Evolutionary conservation across 1,284 basidiomycete species (phyloP).

Genomic region (Ceratobasidium sp.): DNA sequence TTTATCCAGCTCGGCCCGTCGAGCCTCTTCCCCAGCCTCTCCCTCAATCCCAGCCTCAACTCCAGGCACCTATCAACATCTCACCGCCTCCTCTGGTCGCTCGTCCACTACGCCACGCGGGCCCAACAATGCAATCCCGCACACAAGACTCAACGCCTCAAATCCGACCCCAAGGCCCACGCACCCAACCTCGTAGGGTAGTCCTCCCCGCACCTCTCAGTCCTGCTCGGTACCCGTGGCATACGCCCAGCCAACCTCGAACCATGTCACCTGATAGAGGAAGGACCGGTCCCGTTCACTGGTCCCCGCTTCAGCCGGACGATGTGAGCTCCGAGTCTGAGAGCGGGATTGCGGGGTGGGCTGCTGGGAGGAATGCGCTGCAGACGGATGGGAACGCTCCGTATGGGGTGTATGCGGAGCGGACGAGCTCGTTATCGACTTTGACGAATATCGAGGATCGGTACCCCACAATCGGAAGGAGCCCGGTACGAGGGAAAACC

Average conservation of each 20-base stretch:
- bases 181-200: constrained; percentile 26
- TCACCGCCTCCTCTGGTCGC: constrained; percentile 2
- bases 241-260: neutral
- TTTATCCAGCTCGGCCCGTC: too few relatives aligned
- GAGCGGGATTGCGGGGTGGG: constrained; percentile 23
- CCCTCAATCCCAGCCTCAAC: too few relatives aligned
- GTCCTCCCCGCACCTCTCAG: constrained; percentile 43
- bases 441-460: constrained; percentile 37
- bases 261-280: neutral
- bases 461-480: constrained; percentile 8
- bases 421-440: constrained; percentile 2
- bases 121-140: neutral
- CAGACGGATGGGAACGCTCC: too few relatives aligned
- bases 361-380: constrained; percentile 3
- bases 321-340: neutral
- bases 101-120: neutral
- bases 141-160: neutral
- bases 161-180: neutral
- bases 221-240: constrained; percentile 45
- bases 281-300: constrained; percentile 1
- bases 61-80: neutral
- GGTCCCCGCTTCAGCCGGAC: constrained; percentile 16
- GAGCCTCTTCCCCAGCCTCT: too few relatives aligned
- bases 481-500: constrained; percentile 1
- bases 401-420: neutral